A percentile compares a stretch with the other conserved stretches of the same genome.
Evolutionary conservation across 1,284 basidiomycete species (phyloP).

Genomic region (Rhodotorula glutinis): DNA sequence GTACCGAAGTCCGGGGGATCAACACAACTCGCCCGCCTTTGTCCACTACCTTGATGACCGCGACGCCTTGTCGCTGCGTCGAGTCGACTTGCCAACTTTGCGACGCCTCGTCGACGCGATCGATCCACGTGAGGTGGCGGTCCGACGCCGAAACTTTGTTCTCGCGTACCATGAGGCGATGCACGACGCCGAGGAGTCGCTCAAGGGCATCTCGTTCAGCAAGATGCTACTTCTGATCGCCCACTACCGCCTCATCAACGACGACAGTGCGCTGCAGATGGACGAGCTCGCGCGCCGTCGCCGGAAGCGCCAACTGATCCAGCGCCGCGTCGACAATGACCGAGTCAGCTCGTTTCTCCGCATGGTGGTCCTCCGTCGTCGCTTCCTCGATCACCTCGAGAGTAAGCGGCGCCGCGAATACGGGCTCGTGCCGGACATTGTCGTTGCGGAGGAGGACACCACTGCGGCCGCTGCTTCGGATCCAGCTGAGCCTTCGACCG

Average conservation of each 20-base stretch:
- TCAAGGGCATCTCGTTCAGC: constrained; percentile 83
- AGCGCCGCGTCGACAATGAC: constrained; percentile 77
- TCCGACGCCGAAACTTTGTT: constrained; percentile 66
- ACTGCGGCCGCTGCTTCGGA: too few relatives aligned
- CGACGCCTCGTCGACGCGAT: constrained; percentile 61
- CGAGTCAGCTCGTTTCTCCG: constrained; percentile 72
- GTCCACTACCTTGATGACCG: constrained; percentile 23
- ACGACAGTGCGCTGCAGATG: constrained; percentile 79
- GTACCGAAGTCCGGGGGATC: constrained; percentile 4
- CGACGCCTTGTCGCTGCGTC: constrained; percentile 14
- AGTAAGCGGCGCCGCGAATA: neutral
- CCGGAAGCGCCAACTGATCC: constrained; percentile 72
- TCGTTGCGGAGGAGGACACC: neutral
- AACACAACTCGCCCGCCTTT: constrained; percentile 22
- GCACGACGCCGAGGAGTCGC: constrained; percentile 62
- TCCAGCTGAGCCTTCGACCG: too few relatives aligned
- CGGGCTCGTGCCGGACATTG: neutral
- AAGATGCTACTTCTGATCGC: constrained; percentile 84
- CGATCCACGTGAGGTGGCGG: constrained; percentile 62
- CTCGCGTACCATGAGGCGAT: constrained; percentile 81
- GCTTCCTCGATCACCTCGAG: constrained; percentile 54
- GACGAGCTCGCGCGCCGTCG: constrained; percentile 74
- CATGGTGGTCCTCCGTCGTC: constrained; percentile 68
- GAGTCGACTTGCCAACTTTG: constrained; percentile 58
- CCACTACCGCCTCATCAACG: constrained; percentile 88